A percentile compares a stretch with the other conserved stretches of the same genome.
phyloP scores from a whole-genome alignment of 352 stramenopile species.

The Globisporangium okanoganense region DNA sequence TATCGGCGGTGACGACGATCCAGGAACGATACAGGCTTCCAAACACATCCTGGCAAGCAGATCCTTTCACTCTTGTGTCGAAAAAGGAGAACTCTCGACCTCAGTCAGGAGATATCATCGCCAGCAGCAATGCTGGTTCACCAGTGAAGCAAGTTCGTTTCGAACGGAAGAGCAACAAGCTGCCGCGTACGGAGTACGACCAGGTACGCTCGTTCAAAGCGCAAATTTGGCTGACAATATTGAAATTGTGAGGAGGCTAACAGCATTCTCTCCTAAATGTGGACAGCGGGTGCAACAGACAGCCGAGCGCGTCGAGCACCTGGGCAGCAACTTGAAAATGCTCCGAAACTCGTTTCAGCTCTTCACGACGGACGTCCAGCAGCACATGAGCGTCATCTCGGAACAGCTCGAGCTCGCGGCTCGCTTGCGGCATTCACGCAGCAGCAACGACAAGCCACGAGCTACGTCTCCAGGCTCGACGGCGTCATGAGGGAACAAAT shows the following conservation, averaged over 20 bases:
- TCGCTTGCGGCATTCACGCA: neutral
- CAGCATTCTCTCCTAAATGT: neutral
- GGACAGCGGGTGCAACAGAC: constrained; percentile 28
- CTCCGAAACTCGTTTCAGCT: constrained; percentile 55
- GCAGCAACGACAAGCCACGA: neutral
- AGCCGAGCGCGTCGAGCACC: constrained; percentile 30
- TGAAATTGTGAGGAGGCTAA: neutral
- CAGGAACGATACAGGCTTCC: constrained; percentile 45
- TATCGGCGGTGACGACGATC: constrained; percentile 25
- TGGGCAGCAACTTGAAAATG: constrained; percentile 35
- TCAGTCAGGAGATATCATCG: neutral
- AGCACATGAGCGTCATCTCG: constrained; percentile 47
- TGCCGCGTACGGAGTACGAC: constrained; percentile 31
- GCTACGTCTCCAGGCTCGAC: too few relatives aligned
- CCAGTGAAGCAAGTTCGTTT: neutral
- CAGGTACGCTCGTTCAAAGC: constrained; percentile 12
- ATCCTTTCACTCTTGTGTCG: neutral
- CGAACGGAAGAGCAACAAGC: constrained; percentile 24
- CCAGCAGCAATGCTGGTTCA: neutral
- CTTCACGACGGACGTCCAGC: constrained; percentile 47
- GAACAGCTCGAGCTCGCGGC: constrained; percentile 37
- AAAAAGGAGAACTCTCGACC: neutral
- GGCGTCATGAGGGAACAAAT: too few relatives aligned
- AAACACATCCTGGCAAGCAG: constrained; percentile 22
- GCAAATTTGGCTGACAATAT: neutral